These are phyloP conservation scores for Volutella citrinella DNA, from an alignment of 2,329 filamentous ascomycete species.

Conservation along the genomic window DNA sequence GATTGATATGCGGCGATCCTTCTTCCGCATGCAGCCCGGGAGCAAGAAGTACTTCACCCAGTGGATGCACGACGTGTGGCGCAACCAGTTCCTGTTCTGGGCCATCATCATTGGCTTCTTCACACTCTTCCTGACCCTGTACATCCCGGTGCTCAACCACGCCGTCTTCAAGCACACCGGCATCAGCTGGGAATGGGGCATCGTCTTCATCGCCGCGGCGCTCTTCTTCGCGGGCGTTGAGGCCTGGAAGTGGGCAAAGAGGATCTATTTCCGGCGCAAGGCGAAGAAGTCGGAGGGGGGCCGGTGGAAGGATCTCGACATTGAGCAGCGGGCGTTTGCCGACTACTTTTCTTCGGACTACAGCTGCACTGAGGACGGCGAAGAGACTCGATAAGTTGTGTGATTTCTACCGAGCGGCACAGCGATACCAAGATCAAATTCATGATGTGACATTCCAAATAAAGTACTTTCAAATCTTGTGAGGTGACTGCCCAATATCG, in stretches of 20 bases:
- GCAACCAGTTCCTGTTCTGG: constrained; percentile 66
- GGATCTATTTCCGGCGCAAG: constrained; percentile 32
- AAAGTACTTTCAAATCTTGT: too few relatives aligned
- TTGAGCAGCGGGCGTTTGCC: too few relatives aligned
- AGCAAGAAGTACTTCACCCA: constrained; percentile 58
- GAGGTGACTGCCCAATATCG: too few relatives aligned
- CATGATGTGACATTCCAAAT: too few relatives aligned
- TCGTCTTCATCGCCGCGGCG: constrained; percentile 50
- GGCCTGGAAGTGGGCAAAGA: constrained; percentile 54
- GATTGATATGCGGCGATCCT: constrained; percentile 63
- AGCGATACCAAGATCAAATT: too few relatives aligned
- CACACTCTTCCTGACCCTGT: constrained; percentile 44
- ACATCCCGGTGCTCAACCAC: constrained; percentile 54
- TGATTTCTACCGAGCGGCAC: too few relatives aligned
- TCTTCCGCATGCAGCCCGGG: constrained; percentile 67
- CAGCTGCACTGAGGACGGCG: too few relatives aligned
- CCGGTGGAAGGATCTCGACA: too few relatives aligned
- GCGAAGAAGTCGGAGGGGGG: constrained; percentile 2
- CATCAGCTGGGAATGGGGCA: constrained; percentile 58
- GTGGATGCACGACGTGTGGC: constrained; percentile 63
- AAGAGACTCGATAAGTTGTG: too few relatives aligned
- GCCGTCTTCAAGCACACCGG: constrained; percentile 54
- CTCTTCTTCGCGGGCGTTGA: constrained; percentile 57
- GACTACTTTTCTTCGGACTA: too few relatives aligned
- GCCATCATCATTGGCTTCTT: constrained; percentile 45